A percentile compares a stretch with the other conserved stretches of the same genome.
phyloP scores from a whole-genome alignment of 2,329 filamentous ascomycete species.

The Cladosporium oxysporum region DNA sequence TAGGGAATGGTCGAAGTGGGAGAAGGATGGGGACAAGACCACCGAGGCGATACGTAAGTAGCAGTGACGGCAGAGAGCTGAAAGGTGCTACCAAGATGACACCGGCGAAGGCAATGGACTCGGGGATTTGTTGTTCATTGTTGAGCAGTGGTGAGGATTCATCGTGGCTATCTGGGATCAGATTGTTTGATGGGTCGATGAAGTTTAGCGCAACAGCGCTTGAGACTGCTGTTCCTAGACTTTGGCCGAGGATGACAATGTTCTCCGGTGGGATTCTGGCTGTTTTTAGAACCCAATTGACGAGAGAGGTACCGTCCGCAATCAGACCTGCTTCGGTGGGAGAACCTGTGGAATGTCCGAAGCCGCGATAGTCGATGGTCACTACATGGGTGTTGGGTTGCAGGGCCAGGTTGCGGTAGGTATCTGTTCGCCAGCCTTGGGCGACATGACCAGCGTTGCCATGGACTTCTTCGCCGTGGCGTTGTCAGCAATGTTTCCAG shows the following conservation, averaged over 20 bases:
- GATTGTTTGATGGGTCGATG: constrained; percentile 34
- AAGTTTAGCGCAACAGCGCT: constrained; percentile 73
- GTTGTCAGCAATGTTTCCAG: not conserved
- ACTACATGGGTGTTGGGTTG: constrained; percentile 76
- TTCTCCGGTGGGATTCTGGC: constrained; percentile 66
- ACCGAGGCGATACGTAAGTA: constrained; percentile 76
- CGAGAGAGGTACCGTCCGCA: constrained; percentile 70
- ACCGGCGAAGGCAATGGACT: constrained; percentile 69
- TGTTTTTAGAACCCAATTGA: constrained; percentile 69
- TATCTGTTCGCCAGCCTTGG: constrained; percentile 72
- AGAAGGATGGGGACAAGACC: constrained; percentile 78
- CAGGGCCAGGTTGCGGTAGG: constrained; percentile 75
- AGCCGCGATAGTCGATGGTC: constrained; percentile 90
- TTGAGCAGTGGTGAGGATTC: constrained; percentile 19
- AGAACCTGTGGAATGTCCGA: constrained; percentile 74
- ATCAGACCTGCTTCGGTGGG: constrained; percentile 82
- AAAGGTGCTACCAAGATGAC: constrained; percentile 80
- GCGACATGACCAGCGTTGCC: constrained; percentile 85
- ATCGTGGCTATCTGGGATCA: constrained; percentile 15
- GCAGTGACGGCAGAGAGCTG: constrained; percentile 69
- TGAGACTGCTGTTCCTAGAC: constrained; percentile 82
- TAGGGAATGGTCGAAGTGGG: constrained; percentile 69
- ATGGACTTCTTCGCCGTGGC: constrained; percentile 28
- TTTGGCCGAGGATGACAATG: constrained; percentile 83
- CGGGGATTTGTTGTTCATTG: not conserved